Evolutionary conservation across 176 grass and related monocot genomes (phyloP).

Genomic region (Ensete ventricosum): DNA sequence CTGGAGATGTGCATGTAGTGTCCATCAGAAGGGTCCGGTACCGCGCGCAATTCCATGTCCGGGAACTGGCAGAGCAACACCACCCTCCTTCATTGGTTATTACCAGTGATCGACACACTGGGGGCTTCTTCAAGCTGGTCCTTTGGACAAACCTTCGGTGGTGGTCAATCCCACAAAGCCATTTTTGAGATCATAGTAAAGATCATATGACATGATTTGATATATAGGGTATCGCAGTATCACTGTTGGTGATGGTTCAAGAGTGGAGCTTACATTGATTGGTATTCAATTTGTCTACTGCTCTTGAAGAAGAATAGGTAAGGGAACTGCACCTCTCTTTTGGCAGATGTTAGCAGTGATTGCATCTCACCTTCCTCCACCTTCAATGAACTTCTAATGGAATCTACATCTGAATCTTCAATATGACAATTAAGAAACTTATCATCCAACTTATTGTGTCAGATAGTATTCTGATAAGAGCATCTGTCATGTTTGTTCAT

Average conservation of each 20-base stretch:
- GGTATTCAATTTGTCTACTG: not conserved
- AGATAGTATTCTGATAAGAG: no score
- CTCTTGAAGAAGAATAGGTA: not conserved
- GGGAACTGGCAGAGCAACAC: constrained; percentile 70
- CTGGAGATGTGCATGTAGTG: constrained; percentile 49
- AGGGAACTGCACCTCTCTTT: not conserved
- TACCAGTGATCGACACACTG: constrained; percentile 31
- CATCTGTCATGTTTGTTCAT: no score
- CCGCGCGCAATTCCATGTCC: constrained; percentile 47
- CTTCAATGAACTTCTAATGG: no score
- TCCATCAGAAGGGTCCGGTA: constrained; percentile 33
- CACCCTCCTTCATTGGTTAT: constrained; percentile 52
- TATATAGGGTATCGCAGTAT: not conserved
- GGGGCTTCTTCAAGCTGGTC: constrained; percentile 44
- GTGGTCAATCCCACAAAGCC: constrained; percentile 39
- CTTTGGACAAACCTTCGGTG: constrained; percentile 68
- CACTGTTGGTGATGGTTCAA: no score
- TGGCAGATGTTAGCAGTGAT: not conserved
- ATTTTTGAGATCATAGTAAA: not conserved
- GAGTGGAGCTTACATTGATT: not conserved
- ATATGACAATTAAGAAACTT: no score
- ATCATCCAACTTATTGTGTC: no score
- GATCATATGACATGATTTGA: not conserved
- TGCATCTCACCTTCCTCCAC: not conserved
- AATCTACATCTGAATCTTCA: no score